phyloP scores from a whole-genome alignment of 2,329 filamentous ascomycete genomes.

The Venturia aucupariae region DNA sequence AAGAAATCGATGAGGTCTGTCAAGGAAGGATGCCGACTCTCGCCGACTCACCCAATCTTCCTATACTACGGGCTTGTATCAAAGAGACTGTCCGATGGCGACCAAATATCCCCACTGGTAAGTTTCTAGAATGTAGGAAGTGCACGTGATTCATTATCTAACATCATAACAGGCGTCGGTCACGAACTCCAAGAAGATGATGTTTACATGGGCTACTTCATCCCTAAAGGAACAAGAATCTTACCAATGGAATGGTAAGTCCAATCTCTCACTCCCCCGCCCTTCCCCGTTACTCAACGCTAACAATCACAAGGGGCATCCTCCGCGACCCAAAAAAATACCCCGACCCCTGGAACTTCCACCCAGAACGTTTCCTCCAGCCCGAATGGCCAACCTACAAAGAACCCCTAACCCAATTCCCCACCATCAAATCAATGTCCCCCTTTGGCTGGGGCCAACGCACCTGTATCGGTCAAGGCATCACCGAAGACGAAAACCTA shows the following conservation, averaged over 20 bases:
- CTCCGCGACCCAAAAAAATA: slow-evolving; percentile 51
- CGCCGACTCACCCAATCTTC: slow-evolving; percentile 26
- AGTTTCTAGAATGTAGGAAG: slow-evolving; percentile 20
- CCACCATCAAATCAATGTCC: slow-evolving; percentile 55
- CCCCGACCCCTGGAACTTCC: slow-evolving; percentile 52
- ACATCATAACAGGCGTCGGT: slow-evolving; percentile 33
- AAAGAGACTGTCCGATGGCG: slow-evolving; percentile 33
- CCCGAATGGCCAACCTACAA: slow-evolving; percentile 55
- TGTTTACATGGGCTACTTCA: slow-evolving; percentile 44
- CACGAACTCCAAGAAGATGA: slow-evolving; percentile 44
- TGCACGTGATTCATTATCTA: slow-evolving; percentile 1
- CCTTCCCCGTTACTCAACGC: background rate
- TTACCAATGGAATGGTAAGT: slow-evolving; percentile 17
- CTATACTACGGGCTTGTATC: slow-evolving; percentile 25
- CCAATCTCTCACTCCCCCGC: too few species aligned
- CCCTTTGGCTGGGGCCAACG: slow-evolving; percentile 57
- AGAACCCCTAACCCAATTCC: slow-evolving; percentile 53
- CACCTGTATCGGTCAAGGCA: slow-evolving; percentile 52
- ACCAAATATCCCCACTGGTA: slow-evolving; percentile 41
- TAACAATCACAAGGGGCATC: slow-evolving; percentile 36
- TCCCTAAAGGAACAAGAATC: slow-evolving; percentile 37
- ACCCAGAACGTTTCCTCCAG: slow-evolving; percentile 54
- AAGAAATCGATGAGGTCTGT: slow-evolving; percentile 35
- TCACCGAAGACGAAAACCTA: slow-evolving; percentile 47
- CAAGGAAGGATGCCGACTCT: slow-evolving; percentile 36